A percentile compares a stretch with the other conserved stretches of the same genome.
These are phyloP conservation scores for Rugosomyces carneus DNA, from an alignment of 1,284 basidiomycete genomes.

Conservation along the genomic window DNA sequence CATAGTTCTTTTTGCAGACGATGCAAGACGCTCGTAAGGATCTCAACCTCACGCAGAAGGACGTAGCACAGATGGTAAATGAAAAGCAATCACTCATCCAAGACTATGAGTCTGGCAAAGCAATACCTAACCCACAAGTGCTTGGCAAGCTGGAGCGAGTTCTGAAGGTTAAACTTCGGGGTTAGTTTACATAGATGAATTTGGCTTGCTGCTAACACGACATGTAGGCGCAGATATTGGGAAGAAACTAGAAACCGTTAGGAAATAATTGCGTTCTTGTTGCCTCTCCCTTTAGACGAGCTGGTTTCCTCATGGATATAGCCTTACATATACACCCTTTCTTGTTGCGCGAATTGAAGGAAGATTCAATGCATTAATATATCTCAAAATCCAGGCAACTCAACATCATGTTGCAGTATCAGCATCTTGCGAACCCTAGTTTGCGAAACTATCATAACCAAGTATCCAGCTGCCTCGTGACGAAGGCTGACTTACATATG, in stretches of 20 bases:
- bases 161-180: conserved; percentile 90
- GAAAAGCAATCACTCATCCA: conserved; percentile 84
- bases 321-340: not conserved
- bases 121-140: conserved; percentile 87
- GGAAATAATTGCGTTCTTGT: conserved; percentile 50
- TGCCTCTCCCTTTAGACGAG: conserved; percentile 12
- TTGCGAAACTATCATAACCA: not conserved
- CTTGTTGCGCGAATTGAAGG: not conserved
- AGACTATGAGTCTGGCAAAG: conserved; percentile 89
- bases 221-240: conserved; percentile 67
- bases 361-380: not conserved
- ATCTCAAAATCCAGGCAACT: not conserved
- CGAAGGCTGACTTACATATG: conserved; percentile 50
- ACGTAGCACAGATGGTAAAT: conserved; percentile 89
- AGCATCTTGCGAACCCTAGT: conserved; percentile 15
- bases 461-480: not conserved
- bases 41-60: conserved; percentile 84
- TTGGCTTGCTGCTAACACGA: conserved; percentile 7
- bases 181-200: conserved; percentile 34
- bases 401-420: conserved; percentile 3
- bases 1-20: conserved; percentile 39
- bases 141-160: conserved; percentile 88
- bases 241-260: conserved; percentile 72
- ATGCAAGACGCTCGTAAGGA: conserved; percentile 82
- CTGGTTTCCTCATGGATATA: not conserved